These are phyloP conservation scores for Solanum arcanum DNA, from an alignment of 257 asterid species.

Conservation along the genomic window DNA sequence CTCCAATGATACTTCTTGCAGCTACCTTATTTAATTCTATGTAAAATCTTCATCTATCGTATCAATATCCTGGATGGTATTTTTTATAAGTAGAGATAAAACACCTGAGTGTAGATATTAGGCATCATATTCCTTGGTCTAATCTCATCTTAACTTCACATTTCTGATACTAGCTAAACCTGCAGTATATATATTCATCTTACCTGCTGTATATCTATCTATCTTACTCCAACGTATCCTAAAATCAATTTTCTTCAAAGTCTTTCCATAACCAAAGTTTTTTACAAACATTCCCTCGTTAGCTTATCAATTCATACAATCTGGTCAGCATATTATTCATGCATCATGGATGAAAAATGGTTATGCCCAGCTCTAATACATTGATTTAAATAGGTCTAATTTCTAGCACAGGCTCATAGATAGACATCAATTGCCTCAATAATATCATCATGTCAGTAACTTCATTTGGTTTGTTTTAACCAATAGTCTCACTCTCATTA, in stretches of 20 bases:
- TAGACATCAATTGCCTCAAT: background rate
- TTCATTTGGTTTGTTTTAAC: background rate
- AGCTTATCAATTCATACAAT: background rate
- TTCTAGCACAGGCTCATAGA: background rate
- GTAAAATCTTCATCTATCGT: background rate
- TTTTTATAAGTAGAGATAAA: background rate
- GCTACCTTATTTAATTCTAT: background rate
- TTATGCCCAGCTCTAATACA: background rate
- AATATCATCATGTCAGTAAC: background rate
- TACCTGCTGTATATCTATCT: background rate
- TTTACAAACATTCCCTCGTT: background rate
- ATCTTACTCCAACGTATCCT: background rate
- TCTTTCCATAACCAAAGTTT: background rate
- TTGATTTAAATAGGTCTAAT: background rate
- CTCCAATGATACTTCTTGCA: background rate
- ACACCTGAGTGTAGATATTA: background rate
- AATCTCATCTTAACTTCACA: background rate
- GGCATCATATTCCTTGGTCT: background rate
- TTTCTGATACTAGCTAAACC: background rate
- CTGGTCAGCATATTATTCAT: background rate
- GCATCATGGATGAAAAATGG: background rate
- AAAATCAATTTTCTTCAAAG: background rate
- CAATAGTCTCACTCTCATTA: background rate
- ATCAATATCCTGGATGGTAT: background rate
- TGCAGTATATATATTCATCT: background rate